A percentile compares a stretch with the other conserved stretches of the same genome.
Evolutionary conservation across 2,329 filamentous ascomycete genomes (phyloP).

Genomic region (Dryadomyces quercus-mongolicae): DNA sequence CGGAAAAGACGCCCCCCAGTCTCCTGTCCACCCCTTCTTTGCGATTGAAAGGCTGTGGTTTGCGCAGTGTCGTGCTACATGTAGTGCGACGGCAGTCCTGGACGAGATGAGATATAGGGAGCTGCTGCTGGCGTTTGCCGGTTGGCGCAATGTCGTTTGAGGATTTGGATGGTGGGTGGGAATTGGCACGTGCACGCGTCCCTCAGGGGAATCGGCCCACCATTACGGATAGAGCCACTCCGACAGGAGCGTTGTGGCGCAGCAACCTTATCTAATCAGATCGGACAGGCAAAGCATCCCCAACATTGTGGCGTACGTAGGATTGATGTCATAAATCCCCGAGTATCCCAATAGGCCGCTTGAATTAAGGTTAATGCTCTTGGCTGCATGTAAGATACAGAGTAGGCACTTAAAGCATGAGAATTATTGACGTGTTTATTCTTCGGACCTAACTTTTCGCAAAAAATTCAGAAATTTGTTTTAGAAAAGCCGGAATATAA

Average conservation of each 20-base stretch:
- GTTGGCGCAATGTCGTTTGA: neutral
- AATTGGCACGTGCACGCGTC: neutral
- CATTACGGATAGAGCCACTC: neutral
- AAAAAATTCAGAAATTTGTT: too few species aligned
- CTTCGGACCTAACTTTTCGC: too few species aligned
- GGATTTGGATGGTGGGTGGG: neutral
- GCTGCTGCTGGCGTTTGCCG: neutral
- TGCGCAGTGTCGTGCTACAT: neutral
- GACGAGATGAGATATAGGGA: neutral
- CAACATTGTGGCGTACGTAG: neutral
- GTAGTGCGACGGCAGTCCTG: neutral
- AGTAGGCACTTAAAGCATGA: too few species aligned
- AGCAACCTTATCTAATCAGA: neutral
- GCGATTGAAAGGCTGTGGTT: neutral
- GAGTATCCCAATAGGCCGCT: too few species aligned
- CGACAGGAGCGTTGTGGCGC: neutral
- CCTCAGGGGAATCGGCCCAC: neutral
- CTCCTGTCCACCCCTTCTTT: neutral
- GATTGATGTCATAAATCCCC: neutral
- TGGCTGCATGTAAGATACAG: too few species aligned
- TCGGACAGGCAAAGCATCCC: neutral
- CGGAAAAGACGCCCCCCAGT: neutral
- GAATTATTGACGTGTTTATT: too few species aligned
- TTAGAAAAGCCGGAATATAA: too few species aligned
- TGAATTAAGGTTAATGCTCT: neutral